Evolutionary conservation across 2,329 filamentous ascomycete genomes (phyloP).

Genomic region (Aquanectria penicillioides): DNA sequence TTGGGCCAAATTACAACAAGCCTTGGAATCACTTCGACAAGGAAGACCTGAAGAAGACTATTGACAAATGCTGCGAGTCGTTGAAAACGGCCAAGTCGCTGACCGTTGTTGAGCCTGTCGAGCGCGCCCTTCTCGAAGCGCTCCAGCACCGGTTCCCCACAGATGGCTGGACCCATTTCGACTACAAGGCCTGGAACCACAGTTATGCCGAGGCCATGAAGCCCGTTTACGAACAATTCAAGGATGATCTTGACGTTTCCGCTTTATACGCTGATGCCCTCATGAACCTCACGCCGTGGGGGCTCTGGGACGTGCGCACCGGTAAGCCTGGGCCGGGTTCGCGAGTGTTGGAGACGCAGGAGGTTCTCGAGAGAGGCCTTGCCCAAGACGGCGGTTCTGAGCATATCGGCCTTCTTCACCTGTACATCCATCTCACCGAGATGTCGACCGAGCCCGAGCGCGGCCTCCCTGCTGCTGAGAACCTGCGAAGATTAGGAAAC

Average conservation of each 20-base stretch:
- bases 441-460: slow-evolving; percentile 73
- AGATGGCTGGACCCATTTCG: slow-evolving; percentile 50
- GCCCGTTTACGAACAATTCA: slow-evolving; percentile 44
- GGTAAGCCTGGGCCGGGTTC: slow-evolving; percentile 45
- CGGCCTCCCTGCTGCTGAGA: slow-evolving; percentile 68
- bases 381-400: slow-evolving; percentile 48
- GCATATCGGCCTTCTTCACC: slow-evolving; percentile 77
- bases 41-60: slow-evolving; percentile 34
- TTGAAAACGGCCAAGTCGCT: slow-evolving; percentile 29
- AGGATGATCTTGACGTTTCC: slow-evolving; percentile 48
- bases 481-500: slow-evolving; percentile 70
- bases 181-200: slow-evolving; percentile 52
- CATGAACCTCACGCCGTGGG: slow-evolving; percentile 56
- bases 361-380: slow-evolving; percentile 58
- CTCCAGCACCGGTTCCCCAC: slow-evolving; percentile 69
- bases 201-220: slow-evolving; percentile 46
- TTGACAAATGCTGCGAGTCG: slow-evolving; percentile 19
- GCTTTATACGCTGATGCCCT: slow-evolving; percentile 49
- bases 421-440: slow-evolving; percentile 83
- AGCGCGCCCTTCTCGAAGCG: slow-evolving; percentile 71
- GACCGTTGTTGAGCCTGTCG: slow-evolving; percentile 47
- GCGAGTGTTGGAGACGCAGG: slow-evolving; percentile 46
- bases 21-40: slow-evolving; percentile 62
- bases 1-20: slow-evolving; percentile 79
- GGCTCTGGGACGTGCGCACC: slow-evolving; percentile 51